Percentiles rank a stretch among this genome's conserved stretches.
Evolutionary conservation across 1,139 yeast species (phyloP).

Genomic region (Suhomyces coccinellae): DNA sequence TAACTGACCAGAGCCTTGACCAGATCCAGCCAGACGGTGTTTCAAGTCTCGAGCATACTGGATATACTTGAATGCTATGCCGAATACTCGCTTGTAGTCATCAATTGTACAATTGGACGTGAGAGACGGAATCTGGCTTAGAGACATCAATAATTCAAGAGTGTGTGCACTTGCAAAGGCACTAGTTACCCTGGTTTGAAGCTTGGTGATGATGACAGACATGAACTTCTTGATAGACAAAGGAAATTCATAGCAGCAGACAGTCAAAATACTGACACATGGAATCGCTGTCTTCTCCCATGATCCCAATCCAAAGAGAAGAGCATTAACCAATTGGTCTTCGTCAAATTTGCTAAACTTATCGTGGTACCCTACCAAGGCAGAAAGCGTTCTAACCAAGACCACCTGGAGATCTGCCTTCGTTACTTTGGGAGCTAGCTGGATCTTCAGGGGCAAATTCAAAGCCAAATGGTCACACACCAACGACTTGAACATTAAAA

Average conservation of each 20-base stretch:
- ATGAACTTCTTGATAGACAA: constrained; percentile 67
- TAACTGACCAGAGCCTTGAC: constrained; percentile 7
- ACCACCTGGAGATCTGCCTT: constrained; percentile 70
- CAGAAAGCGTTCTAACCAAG: constrained; percentile 62
- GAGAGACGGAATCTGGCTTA: constrained; percentile 65
- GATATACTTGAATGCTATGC: constrained; percentile 77
- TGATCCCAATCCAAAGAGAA: constrained; percentile 64
- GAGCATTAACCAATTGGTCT: constrained; percentile 66
- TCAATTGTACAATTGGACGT: constrained; percentile 74
- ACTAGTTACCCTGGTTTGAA: constrained; percentile 75
- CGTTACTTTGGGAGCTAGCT: constrained; percentile 47
- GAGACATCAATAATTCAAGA: constrained; percentile 67
- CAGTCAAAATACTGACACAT: constrained; percentile 70
- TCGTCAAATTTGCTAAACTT: constrained; percentile 61
- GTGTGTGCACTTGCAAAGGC: constrained; percentile 72
- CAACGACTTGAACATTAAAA: constrained; percentile 47
- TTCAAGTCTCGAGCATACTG: constrained; percentile 64
- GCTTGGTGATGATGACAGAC: constrained; percentile 61
- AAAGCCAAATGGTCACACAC: constrained; percentile 63
- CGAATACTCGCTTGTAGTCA: constrained; percentile 79
- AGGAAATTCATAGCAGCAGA: constrained; percentile 82
- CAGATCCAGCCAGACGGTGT: constrained; percentile 20
- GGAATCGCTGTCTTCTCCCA: constrained; percentile 83
- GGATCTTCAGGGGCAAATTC: constrained; percentile 45
- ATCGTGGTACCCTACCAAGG: constrained; percentile 66